These are phyloP conservation scores for Aspergillus luchuensis DNA, from an alignment of 2,329 filamentous ascomycete species.

Conservation along the genomic window DNA sequence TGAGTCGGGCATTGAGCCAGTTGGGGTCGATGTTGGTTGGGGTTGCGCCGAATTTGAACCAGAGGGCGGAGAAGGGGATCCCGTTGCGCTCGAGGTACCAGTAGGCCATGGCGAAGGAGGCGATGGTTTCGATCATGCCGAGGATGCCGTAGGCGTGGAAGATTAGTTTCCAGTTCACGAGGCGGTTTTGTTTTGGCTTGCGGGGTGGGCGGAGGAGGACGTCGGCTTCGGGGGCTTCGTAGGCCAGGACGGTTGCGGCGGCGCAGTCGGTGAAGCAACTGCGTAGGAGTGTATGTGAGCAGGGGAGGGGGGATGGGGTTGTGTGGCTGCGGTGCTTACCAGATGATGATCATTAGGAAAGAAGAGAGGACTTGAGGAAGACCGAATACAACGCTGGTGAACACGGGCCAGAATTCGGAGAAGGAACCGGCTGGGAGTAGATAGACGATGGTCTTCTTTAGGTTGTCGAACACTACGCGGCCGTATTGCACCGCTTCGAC, in stretches of 20 bases:
- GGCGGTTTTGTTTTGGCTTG: slow-evolving; percentile 67
- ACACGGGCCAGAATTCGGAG: slow-evolving; percentile 73
- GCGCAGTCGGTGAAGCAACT: slow-evolving; percentile 75
- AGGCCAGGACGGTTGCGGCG: slow-evolving; percentile 72
- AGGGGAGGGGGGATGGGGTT: not conserved
- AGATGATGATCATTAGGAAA: slow-evolving; percentile 72
- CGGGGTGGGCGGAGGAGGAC: slow-evolving; percentile 70
- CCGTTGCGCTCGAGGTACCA: slow-evolving; percentile 64
- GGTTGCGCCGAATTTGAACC: slow-evolving; percentile 68
- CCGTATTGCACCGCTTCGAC: slow-evolving; percentile 73
- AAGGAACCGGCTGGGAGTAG: slow-evolving; percentile 73
- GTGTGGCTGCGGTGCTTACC: slow-evolving; percentile 40
- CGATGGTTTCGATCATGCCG: slow-evolving; percentile 63
- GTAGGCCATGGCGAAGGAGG: slow-evolving; percentile 66
- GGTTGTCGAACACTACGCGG: slow-evolving; percentile 72
- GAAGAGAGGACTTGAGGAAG: slow-evolving; percentile 72
- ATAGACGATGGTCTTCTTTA: slow-evolving; percentile 77
- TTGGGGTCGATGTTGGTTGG: slow-evolving; percentile 59
- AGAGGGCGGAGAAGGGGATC: slow-evolving; percentile 64
- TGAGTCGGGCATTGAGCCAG: slow-evolving; percentile 51
- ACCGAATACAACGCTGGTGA: slow-evolving; percentile 72
- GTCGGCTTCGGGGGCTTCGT: slow-evolving; percentile 75
- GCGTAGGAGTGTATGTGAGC: too few species aligned
- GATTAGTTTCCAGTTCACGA: slow-evolving; percentile 73
- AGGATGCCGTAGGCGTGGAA: slow-evolving; percentile 72